Conservation (phyloP, 2,329 filamentous ascomycete genomes). For the Penicillium hesseltinei region DNA sequence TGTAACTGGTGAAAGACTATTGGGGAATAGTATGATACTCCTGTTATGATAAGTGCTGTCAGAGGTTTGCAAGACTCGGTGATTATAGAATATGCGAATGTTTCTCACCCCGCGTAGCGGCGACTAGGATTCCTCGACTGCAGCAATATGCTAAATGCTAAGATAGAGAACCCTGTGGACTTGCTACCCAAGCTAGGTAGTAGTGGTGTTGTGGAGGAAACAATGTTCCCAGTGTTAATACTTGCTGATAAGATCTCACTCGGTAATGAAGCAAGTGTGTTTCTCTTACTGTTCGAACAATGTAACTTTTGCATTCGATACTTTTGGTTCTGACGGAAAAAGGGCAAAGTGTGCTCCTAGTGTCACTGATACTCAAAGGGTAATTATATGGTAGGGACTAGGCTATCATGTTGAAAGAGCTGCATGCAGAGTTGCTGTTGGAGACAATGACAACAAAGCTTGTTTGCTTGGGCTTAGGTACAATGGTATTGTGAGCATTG, state of each 20-base stretch:
- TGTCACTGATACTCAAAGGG: too few relatives aligned
- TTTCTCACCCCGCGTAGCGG: neutral
- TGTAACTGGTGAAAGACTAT: neutral
- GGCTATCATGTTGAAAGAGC: neutral
- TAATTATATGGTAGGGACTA: neutral
- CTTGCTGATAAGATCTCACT: neutral
- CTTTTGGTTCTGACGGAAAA: neutral
- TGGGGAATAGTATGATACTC: neutral
- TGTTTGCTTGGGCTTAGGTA: neutral
- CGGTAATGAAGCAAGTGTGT: neutral
- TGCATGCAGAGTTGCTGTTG: neutral
- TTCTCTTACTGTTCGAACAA: neutral
- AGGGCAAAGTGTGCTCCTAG: neutral
- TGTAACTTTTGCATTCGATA: neutral
- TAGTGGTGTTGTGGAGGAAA: neutral
- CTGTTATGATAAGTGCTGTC: neutral
- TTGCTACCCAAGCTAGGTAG: neutral
- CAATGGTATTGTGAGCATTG: neutral
- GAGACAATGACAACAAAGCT: neutral
- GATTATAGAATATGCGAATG: neutral
- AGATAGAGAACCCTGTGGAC: neutral
- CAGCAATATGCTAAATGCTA: neutral
- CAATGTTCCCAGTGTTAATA: neutral
- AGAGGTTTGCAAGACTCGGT: neutral
- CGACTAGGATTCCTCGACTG: neutral